Conservation (phyloP, 1,284 basidiomycete genomes). For the Malassezia brasiliensis region DNA sequence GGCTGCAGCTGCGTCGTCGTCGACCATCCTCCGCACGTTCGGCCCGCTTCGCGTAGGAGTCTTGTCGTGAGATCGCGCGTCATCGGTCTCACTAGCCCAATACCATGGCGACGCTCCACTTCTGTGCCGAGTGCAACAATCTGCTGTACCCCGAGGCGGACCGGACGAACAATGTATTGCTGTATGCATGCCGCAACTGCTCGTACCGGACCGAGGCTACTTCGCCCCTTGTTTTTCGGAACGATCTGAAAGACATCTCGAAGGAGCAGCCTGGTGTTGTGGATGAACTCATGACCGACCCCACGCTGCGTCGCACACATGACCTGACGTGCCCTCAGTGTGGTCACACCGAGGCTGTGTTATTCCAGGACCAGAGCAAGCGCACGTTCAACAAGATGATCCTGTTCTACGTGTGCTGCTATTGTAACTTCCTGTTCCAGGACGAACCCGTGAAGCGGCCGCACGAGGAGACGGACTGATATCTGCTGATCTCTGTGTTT, state of each 20-base stretch:
- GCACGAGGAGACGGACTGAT: slow-evolving; percentile 6
- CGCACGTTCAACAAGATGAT: slow-evolving; percentile 42
- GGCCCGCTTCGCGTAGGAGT: not conserved
- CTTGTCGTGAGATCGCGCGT: not conserved
- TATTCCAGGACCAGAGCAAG: slow-evolving; percentile 47
- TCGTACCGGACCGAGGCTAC: slow-evolving; percentile 73
- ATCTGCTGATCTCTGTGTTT: too few relatives aligned
- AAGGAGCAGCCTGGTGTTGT: slow-evolving; percentile 88
- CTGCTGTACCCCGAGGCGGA: slow-evolving; percentile 53
- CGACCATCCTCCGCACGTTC: not conserved
- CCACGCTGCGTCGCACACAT: slow-evolving; percentile 58
- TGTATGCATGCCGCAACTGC: slow-evolving; percentile 90
- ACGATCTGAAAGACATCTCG: slow-evolving; percentile 84
- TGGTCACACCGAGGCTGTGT: slow-evolving; percentile 34
- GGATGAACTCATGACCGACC: slow-evolving; percentile 76
- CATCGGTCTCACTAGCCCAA: not conserved
- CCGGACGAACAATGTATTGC: slow-evolving; percentile 70
- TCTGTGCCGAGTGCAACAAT: slow-evolving; percentile 36
- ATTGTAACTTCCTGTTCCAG: slow-evolving; percentile 38
- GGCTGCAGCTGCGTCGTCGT: not conserved
- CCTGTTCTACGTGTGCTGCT: slow-evolving; percentile 42
- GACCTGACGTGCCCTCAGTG: slow-evolving; percentile 41
- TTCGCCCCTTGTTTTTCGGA: slow-evolving; percentile 81
- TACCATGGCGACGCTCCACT: slow-evolving; percentile 39
- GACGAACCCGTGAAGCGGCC: slow-evolving; percentile 21